Percentiles rank a stretch among this genome's conserved stretches.
Evolutionary conservation across 2,329 filamentous ascomycete genomes (phyloP).

Genomic region (Colletotrichum liriopes): DNA sequence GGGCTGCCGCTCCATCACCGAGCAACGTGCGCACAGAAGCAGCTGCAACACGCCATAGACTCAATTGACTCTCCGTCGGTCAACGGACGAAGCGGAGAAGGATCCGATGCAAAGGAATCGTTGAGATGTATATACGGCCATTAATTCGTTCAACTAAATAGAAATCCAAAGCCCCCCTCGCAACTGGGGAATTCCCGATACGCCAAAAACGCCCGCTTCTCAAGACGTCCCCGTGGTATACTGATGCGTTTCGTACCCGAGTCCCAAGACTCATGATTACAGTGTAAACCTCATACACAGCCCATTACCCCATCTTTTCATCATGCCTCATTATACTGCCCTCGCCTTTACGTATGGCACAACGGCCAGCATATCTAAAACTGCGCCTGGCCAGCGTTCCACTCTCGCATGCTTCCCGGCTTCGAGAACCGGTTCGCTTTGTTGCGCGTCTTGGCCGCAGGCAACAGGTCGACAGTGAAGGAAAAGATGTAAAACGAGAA

Average conservation of each 20-base stretch:
- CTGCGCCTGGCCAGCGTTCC: background rate
- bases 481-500: constrained; percentile 91
- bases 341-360: background rate
- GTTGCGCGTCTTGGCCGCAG: constrained; percentile 76
- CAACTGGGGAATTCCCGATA: background rate
- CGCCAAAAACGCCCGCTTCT: constrained; percentile 35
- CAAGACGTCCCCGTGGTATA: background rate
- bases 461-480: constrained; percentile 89
- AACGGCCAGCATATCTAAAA: background rate
- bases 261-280: background rate
- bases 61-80: background rate
- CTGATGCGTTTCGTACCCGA: constrained; percentile 4
- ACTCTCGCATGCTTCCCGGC: constrained; percentile 30
- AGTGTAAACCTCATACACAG: background rate
- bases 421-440: constrained; percentile 37
- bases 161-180: too few relatives aligned
- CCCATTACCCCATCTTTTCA: background rate
- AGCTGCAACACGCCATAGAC: too few relatives aligned
- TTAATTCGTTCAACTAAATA: background rate
- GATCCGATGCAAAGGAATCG: too few relatives aligned
- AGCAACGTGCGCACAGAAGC: background rate
- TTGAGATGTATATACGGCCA: background rate
- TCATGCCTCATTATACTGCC: background rate
- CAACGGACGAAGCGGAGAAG: too few relatives aligned
- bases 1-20: too few relatives aligned